phyloP scores from a whole-genome alignment of 805 yeast genomes.

The Candida pseudoglaebosa region DNA sequence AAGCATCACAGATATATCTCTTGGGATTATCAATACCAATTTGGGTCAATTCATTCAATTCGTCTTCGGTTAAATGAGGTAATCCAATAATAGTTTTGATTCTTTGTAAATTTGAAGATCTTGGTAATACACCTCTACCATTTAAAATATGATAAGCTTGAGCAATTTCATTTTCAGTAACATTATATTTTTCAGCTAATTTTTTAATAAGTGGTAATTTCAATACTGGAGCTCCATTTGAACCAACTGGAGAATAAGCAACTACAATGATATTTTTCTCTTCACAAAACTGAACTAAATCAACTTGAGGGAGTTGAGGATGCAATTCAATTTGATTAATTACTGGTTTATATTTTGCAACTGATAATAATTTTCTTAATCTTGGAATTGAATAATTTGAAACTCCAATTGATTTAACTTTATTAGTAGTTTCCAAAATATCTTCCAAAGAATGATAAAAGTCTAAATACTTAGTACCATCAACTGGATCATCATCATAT shows the following conservation, averaged over 20 bases:
- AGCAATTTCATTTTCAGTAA: conserved; percentile 52
- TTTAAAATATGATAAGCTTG: conserved; percentile 58
- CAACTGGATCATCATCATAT: conserved; percentile 32
- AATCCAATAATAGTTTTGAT: conserved; percentile 37
- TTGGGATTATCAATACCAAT: conserved; percentile 34
- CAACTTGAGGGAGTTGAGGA: conserved; percentile 36
- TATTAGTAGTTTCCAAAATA: conserved; percentile 22
- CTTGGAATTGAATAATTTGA: conserved; percentile 30
- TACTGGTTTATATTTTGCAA: conserved; percentile 23
- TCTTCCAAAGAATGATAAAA: conserved; percentile 28
- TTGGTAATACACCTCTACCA: conserved; percentile 62
- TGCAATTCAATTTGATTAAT: conserved; percentile 35
- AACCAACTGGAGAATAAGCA: conserved; percentile 65
- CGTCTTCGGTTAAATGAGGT: conserved; percentile 35
- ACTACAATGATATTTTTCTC: conserved; percentile 37
- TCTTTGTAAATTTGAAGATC: conserved; percentile 67
- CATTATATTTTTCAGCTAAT: conserved; percentile 55
- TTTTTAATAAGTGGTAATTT: conserved; percentile 46
- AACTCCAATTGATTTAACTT: conserved; percentile 34
- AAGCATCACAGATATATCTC: conserved; percentile 29
- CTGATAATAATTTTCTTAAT: conserved; percentile 22
- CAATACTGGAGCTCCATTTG: conserved; percentile 61
- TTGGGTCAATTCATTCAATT: conserved; percentile 27
- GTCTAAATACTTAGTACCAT: conserved; percentile 27
- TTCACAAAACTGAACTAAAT: conserved; percentile 35